These are phyloP conservation scores for Byssochlamys sp. DNA, from an alignment of 2,329 filamentous ascomycete genomes.

Conservation along the genomic window DNA sequence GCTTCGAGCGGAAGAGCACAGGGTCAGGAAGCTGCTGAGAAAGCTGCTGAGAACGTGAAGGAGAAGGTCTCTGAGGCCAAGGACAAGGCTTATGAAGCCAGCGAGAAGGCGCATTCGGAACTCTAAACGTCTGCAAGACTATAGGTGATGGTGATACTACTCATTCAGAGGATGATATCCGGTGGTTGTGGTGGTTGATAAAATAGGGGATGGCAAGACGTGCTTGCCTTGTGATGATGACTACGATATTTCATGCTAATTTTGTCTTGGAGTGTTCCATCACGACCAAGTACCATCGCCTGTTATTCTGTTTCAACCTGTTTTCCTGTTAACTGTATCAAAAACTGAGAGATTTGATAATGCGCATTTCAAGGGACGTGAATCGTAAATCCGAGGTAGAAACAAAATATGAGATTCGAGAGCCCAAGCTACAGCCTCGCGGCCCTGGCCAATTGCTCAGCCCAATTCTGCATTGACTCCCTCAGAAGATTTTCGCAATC, in stretches of 20 bases:
- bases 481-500: neutral
- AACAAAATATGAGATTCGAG: neutral
- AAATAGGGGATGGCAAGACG: neutral
- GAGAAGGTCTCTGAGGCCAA: constrained; percentile 42
- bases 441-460: neutral
- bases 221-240: neutral
- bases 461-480: neutral
- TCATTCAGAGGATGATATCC: neutral
- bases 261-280: neutral
- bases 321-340: neutral
- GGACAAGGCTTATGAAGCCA: constrained; percentile 42
- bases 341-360: neutral
- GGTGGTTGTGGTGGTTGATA: neutral
- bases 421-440: neutral
- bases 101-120: constrained; percentile 25
- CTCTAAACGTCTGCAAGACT: constrained; percentile 13
- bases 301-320: neutral
- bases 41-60: constrained; percentile 36
- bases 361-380: neutral
- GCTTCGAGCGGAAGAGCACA: constrained; percentile 39
- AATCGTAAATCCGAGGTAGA: neutral
- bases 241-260: neutral
- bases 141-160: neutral
- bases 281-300: neutral
- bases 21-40: constrained; percentile 41